Evolutionary conservation across 225 moss, liverwort and hornwort genomes (phyloP).

Genomic region (Sphagnum tenellum): DNA sequence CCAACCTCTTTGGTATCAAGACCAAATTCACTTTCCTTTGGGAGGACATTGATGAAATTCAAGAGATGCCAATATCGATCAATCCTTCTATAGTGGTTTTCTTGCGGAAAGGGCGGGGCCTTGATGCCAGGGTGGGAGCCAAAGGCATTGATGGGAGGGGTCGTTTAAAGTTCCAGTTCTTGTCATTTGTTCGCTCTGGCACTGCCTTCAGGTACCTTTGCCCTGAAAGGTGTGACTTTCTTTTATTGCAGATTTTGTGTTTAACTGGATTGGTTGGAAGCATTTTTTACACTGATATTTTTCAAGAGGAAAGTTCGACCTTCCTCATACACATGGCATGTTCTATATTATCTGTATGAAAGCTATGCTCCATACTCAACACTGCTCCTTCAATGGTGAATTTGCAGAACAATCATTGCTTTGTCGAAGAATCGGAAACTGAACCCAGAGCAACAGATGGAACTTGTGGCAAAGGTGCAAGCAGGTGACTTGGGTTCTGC

Average conservation of each 20-base stretch:
- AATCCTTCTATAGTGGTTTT: conserved; percentile 73
- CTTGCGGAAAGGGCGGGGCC: conserved; percentile 62
- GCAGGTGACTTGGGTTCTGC: conserved; percentile 68
- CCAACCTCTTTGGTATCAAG: conserved; percentile 87
- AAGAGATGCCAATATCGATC: conserved; percentile 62
- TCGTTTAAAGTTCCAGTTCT: conserved; percentile 78
- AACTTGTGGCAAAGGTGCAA: conserved; percentile 71
- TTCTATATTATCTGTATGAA: no score
- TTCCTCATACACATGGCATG: no score
- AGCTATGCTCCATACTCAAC: no score
- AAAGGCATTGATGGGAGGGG: conserved; percentile 65
- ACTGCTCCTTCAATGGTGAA: neutral
- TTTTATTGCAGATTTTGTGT: no score
- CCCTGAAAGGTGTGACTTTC: no score
- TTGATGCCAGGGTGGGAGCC: conserved; percentile 64
- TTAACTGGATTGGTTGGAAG: no score
- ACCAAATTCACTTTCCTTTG: conserved; percentile 94
- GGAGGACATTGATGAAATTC: conserved; percentile 95
- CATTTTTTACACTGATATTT: no score
- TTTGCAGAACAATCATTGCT: conserved; percentile 67
- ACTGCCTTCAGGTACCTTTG: conserved; percentile 63
- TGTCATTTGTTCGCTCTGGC: conserved; percentile 78
- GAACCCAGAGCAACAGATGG: conserved; percentile 86
- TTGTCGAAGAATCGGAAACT: conserved; percentile 84
- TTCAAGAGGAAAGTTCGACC: no score